Evolutionary conservation across 2,329 filamentous ascomycete genomes (phyloP), one percentile per base, ranked within the genome.

Genomic region (Colletotrichum lentis): DNA sequence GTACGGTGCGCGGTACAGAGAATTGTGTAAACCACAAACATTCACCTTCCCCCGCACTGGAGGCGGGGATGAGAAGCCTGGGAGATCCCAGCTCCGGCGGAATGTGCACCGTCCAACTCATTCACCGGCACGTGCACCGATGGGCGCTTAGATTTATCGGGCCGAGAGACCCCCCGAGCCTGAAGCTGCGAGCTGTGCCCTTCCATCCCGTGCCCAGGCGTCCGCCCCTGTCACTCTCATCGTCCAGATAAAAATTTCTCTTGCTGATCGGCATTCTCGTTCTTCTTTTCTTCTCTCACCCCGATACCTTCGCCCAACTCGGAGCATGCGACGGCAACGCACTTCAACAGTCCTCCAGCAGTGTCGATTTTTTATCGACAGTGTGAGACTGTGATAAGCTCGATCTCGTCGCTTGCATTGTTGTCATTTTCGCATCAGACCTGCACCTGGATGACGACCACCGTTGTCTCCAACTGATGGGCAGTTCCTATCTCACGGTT

Each of bases 131-230:
- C 10, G 46, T 49, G 57, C 31, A 60, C 24, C 22, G 6, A 44
- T 41, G 49, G n/a, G 44, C 11, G n/a, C 18, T 24, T 43, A 44
- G 16, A 18, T 41, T 43, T 24, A 7, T 67, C 65, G 65, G 65
- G 65, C 65, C 65, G 65, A 64, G 60, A 50, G 22, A 67, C 31
- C 41, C 56, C 39, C 65, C 65, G 65, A 67, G 56, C 24, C 22
- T 37, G n/a, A 16, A 56, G 24, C 8, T 41, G 39, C 10, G 37
- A 44, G 22, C 35, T 60, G 44, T 59, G 56, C 44, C 56, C 56
- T 52, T 53, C 31, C 27, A 43, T 67, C 39, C 44, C 14, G 37
- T 52, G 46, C 47, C 53, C 44, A 22, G 39, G 24, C 31, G 18
- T 35, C 31, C 64, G 20, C 43, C 35, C 20, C 50, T 35, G 12